Evolutionary conservation across 371 early-diverging fungal species (phyloP).

Genomic region (Mortierella sp.): DNA sequence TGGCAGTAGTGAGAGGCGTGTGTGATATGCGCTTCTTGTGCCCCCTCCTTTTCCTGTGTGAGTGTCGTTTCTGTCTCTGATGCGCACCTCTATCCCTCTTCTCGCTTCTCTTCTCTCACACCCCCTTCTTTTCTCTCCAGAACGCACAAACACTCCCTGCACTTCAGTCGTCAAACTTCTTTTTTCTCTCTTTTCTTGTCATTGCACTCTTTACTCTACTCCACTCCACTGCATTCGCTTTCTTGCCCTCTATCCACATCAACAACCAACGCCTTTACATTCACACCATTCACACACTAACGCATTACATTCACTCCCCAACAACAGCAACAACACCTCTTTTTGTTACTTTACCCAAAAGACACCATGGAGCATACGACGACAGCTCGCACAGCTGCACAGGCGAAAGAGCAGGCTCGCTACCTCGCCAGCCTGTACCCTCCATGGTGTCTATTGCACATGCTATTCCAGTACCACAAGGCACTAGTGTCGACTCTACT

Average conservation of each 20-base stretch:
- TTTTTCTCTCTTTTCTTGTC: background rate
- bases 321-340: background rate
- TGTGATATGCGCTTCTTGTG: background rate
- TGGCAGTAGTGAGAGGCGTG: too few species aligned
- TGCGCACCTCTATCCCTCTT: background rate
- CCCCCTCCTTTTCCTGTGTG: background rate
- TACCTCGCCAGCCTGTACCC: conserved; percentile 32
- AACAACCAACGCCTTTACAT: background rate
- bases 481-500: conserved; percentile 22
- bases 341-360: background rate
- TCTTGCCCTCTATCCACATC: background rate
- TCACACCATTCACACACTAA: background rate
- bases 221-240: background rate
- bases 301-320: background rate
- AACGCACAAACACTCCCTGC: background rate
- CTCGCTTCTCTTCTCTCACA: background rate
- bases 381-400: conserved; percentile 19
- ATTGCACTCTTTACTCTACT: background rate
- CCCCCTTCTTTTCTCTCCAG: background rate
- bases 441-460: conserved; percentile 47
- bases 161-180: background rate
- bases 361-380: conserved; percentile 4
- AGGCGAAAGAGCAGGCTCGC: conserved; percentile 21
- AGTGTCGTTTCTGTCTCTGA: background rate
- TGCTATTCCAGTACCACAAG: conserved; percentile 43